These are phyloP conservation scores for Lepidium didymum DNA, from an alignment of 345 rosid species.

Conservation along the genomic window DNA sequence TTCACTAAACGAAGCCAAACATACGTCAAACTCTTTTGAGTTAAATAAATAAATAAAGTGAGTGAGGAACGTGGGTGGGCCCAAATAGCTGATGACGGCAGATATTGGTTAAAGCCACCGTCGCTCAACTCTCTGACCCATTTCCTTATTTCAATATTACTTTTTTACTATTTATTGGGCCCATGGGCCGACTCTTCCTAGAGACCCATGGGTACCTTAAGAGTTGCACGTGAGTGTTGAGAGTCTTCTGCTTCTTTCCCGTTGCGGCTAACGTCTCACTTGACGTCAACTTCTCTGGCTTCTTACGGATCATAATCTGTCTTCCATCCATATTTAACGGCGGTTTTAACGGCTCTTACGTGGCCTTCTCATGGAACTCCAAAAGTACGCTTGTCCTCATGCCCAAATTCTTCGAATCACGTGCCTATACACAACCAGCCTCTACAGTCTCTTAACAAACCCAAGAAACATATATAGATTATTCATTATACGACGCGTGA, in stretches of 20 bases:
- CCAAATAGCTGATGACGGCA: not conserved
- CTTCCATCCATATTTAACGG: slow-evolving; percentile 19
- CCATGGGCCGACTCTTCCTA: slow-evolving; percentile 13
- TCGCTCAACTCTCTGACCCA: slow-evolving; percentile 11
- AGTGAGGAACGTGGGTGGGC: slow-evolving; percentile 18
- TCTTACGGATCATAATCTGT: not conserved
- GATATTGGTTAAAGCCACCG: slow-evolving; percentile 13
- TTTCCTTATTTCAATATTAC: not conserved
- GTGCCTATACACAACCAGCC: slow-evolving; percentile 10
- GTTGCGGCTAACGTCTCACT: slow-evolving; percentile 26
- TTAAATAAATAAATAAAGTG: not conserved
- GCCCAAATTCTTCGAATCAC: not conserved
- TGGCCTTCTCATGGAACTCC: slow-evolving; percentile 14
- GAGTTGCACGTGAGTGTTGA: slow-evolving; percentile 6
- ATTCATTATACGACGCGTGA: not conserved
- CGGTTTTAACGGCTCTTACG: slow-evolving; percentile 11
- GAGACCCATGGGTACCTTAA: not conserved
- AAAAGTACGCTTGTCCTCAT: slow-evolving; percentile 6
- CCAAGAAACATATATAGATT: not conserved
- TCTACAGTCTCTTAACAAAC: not conserved
- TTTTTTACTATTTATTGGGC: not conserved
- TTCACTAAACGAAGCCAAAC: not conserved
- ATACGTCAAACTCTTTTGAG: not conserved
- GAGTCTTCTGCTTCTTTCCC: slow-evolving; percentile 25
- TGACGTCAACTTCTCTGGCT: slow-evolving; percentile 22